Evolutionary conservation across 352 stramenopile species (phyloP).

Genomic region (Pythium graminicola): DNA sequence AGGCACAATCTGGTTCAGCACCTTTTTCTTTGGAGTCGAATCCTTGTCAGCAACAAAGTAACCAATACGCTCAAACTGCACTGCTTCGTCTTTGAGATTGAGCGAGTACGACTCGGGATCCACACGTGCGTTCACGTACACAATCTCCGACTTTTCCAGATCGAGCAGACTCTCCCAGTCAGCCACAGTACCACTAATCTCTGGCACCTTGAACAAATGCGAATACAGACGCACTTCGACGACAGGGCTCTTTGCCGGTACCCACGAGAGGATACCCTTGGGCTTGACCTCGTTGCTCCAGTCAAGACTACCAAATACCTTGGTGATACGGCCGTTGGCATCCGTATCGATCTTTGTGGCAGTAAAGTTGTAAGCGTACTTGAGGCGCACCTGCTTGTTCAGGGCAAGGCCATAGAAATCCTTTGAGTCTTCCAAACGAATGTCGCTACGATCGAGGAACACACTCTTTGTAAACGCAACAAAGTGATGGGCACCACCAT

Average conservation of each 20-base stretch:
- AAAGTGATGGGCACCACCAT: slow-evolving; percentile 50
- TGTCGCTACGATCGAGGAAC: slow-evolving; percentile 68
- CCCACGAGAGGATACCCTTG: slow-evolving; percentile 96
- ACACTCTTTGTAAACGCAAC: slow-evolving; percentile 56
- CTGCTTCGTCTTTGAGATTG: slow-evolving; percentile 50
- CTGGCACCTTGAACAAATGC: slow-evolving; percentile 94
- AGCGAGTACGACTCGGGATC: slow-evolving; percentile 65
- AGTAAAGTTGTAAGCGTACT: slow-evolving; percentile 93
- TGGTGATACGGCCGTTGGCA: slow-evolving; percentile 40
- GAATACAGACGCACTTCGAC: slow-evolving; percentile 96
- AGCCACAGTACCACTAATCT: slow-evolving; percentile 45
- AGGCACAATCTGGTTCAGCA: slow-evolving; percentile 96
- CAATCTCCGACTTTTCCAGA: slow-evolving; percentile 71
- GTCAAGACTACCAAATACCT: slow-evolving; percentile 59
- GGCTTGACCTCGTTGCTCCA: slow-evolving; percentile 80
- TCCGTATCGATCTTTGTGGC: slow-evolving; percentile 88
- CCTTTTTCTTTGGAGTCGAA: slow-evolving; percentile 85
- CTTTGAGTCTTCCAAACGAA: slow-evolving; percentile 50
- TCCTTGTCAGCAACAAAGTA: slow-evolving; percentile 98
- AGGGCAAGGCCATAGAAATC: slow-evolving; percentile 95
- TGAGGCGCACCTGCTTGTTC: slow-evolving; percentile 94
- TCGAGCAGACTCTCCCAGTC: slow-evolving; percentile 85
- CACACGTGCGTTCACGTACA: slow-evolving; percentile 86
- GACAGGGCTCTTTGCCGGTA: slow-evolving; percentile 70
- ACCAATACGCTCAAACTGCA: slow-evolving; percentile 97